Conservation (phyloP, 768 basidiomycete species). For the Tricholomella constricta region DNA sequence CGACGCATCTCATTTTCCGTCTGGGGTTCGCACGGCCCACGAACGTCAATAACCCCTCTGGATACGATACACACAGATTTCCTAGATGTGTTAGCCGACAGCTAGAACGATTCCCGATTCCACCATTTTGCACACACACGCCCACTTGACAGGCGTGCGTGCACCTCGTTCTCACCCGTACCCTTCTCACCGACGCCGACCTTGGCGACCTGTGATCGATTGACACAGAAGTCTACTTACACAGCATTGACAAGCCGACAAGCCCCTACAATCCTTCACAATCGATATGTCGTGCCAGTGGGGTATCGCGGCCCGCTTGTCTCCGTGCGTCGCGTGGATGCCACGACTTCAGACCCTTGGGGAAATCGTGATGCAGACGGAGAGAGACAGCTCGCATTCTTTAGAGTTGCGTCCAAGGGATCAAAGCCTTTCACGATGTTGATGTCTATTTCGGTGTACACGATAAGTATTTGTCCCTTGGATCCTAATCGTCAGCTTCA, state of each 20-base stretch:
- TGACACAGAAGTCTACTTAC: not conserved
- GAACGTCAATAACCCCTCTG: not conserved
- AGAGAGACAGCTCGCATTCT: not conserved
- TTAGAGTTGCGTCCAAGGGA: no score
- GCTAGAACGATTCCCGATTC: not conserved
- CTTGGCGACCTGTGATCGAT: not conserved
- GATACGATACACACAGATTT: no score
- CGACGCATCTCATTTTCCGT: not conserved
- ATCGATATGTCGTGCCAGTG: not conserved
- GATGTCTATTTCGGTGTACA: not conserved
- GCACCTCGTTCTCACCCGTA: not conserved
- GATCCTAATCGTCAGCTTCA: no score
- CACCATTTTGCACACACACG: not conserved
- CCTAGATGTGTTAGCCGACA: no score
- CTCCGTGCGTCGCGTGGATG: not conserved
- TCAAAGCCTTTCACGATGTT: not conserved
- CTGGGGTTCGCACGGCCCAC: not conserved
- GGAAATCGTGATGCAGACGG: not conserved
- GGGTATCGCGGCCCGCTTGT: not conserved
- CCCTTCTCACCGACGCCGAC: not conserved
- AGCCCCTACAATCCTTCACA: not conserved
- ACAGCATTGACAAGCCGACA: no score
- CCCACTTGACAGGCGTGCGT: not conserved
- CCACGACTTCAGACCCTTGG: not conserved
- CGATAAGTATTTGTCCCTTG: no score